Evolutionary conservation across 768 basidiomycete species (phyloP), one percentile per base, ranked within the genome.

Genomic region (Suillus decipiens): DNA sequence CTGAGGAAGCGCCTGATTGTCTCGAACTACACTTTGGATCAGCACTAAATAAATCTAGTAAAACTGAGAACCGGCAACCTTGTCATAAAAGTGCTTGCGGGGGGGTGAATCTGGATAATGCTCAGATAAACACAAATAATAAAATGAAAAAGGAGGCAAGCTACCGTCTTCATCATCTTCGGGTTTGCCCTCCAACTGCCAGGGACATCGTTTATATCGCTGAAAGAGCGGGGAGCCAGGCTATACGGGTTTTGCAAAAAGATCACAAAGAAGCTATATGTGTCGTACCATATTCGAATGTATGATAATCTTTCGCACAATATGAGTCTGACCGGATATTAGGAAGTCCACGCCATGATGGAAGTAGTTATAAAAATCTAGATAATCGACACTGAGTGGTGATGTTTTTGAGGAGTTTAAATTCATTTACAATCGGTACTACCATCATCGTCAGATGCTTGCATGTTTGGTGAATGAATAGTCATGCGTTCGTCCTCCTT

Each of bases 291-390:
- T 84, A 68, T 96, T 97, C 3, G 94, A 86, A 71, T 97, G 95
- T 8, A 93, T 76, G 31, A 96, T 79, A 42, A 96, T 90, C 81
- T 97, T 97, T 72, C 82, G 84, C 22, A 96, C 90, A 6, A 84
- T 68, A 69, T 95, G 92, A 17, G 82, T 84, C 24, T 79, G 80
- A 54, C 84, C 89, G 28, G 87, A 89, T 19, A 97, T 82, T 34
- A 96, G 82, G 66, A 96, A 92, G 72, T 97, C 95, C 22, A 97
- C 76, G 1, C 95, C 95, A 69, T 94, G 87, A 67, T 95, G 90
- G 68, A 96, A 94, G 71, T 97, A 97, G 70, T 96, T 96, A 76
- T 92, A 94, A 72, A 95, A 94, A 74, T 94, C 92, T 93, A 64
- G 24, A 41, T 28, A 24, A 41, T 33, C 10, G 36, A 24, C 41